Evolutionary conservation across 768 basidiomycete species (phyloP).

Genomic region (Hygrophorus pudorinus): DNA sequence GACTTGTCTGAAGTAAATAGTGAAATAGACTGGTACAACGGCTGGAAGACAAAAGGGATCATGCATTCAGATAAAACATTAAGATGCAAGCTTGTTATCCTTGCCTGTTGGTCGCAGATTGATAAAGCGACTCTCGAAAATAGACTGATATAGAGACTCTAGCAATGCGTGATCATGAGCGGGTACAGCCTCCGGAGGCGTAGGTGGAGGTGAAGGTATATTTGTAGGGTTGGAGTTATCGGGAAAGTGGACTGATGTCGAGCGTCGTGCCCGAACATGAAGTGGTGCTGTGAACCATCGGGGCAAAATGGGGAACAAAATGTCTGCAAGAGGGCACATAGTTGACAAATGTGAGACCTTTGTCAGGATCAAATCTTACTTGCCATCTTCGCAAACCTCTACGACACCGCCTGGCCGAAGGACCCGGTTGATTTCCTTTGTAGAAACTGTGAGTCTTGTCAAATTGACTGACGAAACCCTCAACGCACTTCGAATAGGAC

Average conservation of each 20-base stretch:
- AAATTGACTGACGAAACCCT: neutral
- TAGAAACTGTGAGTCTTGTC: conserved; percentile 1
- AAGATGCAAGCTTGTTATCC: conserved; percentile 10
- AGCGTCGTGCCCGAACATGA: conserved; percentile 37
- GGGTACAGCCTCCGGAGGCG: conserved; percentile 22
- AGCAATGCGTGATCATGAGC: conserved; percentile 62
- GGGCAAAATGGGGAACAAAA: conserved; percentile 66
- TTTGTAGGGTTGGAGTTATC: conserved; percentile 30
- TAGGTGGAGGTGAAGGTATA: conserved; percentile 24
- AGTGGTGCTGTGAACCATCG: conserved; percentile 71
- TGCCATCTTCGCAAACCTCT: conserved; percentile 69
- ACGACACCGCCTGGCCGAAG: conserved; percentile 60
- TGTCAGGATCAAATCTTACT: conserved; percentile 8
- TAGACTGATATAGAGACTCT: conserved; percentile 54
- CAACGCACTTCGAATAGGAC: conserved; percentile 50
- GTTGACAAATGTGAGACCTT: neutral
- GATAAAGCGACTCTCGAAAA: conserved; percentile 65
- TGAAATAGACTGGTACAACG: conserved; percentile 58
- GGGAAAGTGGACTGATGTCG: conserved; percentile 41
- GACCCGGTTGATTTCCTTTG: conserved; percentile 68
- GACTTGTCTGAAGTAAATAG: conserved; percentile 61
- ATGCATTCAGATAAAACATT: neutral
- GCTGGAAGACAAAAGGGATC: conserved; percentile 26
- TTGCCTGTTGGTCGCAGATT: conserved; percentile 60
- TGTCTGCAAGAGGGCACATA: conserved; percentile 32